Evolutionary conservation across 2,329 filamentous ascomycete genomes (phyloP).

Genomic region (Nannizzia gypsea): DNA sequence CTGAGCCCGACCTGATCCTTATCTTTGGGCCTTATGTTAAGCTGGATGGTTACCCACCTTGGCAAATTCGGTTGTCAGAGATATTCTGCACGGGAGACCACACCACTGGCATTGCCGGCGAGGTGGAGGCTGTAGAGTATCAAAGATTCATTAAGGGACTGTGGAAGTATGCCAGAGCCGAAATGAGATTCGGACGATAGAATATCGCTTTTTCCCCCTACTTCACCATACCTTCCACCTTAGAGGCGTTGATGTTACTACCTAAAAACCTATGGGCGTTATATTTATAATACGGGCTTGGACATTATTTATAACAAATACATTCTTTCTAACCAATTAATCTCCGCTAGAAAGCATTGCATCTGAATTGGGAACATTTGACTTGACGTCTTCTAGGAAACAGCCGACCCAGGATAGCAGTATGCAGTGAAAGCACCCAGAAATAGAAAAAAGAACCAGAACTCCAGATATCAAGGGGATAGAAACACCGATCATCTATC

Average conservation of each 20-base stretch:
- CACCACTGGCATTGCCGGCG: constrained; percentile 26
- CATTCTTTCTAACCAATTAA: background rate
- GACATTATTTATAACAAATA: background rate
- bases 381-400: no score
- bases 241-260: background rate
- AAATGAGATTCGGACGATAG: constrained; percentile 69
- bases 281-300: no score
- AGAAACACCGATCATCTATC: background rate
- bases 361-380: background rate
- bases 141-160: constrained; percentile 82
- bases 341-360: background rate
- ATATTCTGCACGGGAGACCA: constrained; percentile 57
- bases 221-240: background rate
- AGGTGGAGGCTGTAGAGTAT: constrained; percentile 58
- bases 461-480: background rate
- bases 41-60: constrained; percentile 85
- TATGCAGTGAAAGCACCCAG: background rate
- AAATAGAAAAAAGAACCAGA: background rate
- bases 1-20: constrained; percentile 80
- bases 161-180: constrained; percentile 71
- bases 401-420: background rate
- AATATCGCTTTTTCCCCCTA: background rate
- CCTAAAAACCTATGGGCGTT: no score
- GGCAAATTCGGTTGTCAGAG: constrained; percentile 90
- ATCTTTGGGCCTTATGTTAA: constrained; percentile 75